A percentile compares a stretch with the other conserved stretches of the same genome.
Evolutionary conservation across 2,329 filamentous ascomycete species (phyloP).

Genomic region (Rhynchosporium secalis): DNA sequence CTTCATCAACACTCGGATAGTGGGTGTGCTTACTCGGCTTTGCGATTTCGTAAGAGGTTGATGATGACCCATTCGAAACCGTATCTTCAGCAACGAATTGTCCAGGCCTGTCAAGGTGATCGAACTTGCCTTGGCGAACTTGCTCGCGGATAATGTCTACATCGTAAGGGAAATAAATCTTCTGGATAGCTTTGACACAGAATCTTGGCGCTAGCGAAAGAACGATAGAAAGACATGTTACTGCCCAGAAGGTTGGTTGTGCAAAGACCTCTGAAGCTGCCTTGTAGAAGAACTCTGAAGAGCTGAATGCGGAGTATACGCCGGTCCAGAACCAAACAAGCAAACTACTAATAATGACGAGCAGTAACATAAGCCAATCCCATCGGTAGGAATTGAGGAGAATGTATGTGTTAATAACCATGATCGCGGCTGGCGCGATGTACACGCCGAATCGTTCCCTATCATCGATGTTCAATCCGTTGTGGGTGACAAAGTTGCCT

Average conservation of each 20-base stretch:
- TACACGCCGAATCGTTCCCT: constrained; percentile 83
- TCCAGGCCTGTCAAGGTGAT: constrained; percentile 55
- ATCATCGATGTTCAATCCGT: constrained; percentile 75
- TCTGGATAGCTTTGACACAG: constrained; percentile 81
- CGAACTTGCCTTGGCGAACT: constrained; percentile 78
- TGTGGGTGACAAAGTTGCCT: constrained; percentile 68
- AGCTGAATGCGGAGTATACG: constrained; percentile 60
- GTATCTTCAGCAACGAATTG: constrained; percentile 22
- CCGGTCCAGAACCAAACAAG: constrained; percentile 97
- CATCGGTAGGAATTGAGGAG: constrained; percentile 95
- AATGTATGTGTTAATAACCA: constrained; percentile 92
- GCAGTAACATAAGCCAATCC: constrained; percentile 92
- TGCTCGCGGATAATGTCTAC: constrained; percentile 96
- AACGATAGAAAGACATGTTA: constrained; percentile 74
- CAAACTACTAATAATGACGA: constrained; percentile 78
- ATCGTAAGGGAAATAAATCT: constrained; percentile 90
- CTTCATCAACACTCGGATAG: constrained; percentile 74
- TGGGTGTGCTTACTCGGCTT: constrained; percentile 52
- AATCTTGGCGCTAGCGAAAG: constrained; percentile 88
- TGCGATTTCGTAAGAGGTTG: constrained; percentile 59
- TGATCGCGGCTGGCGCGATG: constrained; percentile 78
- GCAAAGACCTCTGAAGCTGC: constrained; percentile 78
- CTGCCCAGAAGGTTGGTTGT: constrained; percentile 82
- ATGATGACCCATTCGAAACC: constrained; percentile 50
- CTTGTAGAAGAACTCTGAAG: constrained; percentile 71